Base-by-base conservation (phyloP, 352 stramenopile genomes). In the Globisporangium cederbergense region DNA sequence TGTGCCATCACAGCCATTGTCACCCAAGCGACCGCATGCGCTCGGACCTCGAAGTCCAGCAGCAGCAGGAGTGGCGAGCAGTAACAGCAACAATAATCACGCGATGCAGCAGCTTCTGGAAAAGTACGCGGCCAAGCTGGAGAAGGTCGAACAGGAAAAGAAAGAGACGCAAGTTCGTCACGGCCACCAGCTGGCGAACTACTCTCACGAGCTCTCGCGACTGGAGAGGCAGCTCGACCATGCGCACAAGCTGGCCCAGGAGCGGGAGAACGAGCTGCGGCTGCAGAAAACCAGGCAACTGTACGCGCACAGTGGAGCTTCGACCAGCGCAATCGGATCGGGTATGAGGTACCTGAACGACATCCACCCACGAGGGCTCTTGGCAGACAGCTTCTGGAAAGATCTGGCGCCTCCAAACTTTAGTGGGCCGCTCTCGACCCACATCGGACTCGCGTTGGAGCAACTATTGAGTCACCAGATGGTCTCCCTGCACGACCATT, bases 211-310 rank as follows among this genome's bases (percentile, higher is more conserved):
- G 30, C 68, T 89, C 10, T 86, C 81, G 14, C 74, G 83, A n/a
- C 65, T 93, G 1, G 81, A 91, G 38, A 76, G 83, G 9, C 78
- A 91, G 54, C 68, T 93, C 4, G 79, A 90, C 13, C 76, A 81
- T 46, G 71, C 78, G 1, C 77, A 85, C 22, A 68, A 66, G 18
- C 62, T 69, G 0, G 58, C 76, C 1, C 76, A 85, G 36, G 81
- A 86, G 55, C 86, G 85, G 42, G 81, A 90, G 46, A 86, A 86
- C 18, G 77, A 78, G 45, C 53, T 88, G 28, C 71, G 78, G 2
- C 64, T 90, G 0, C 77, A 87, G 52, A 83, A 82, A 4, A 82
- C 75, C 6, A 67, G 77, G 16, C 73, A 86, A 25, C 62, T 90
- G 14, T 91, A 90, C 46, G 65, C 54, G 5, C 36, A 73, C 51